Evolutionary conservation across 768 basidiomycete genomes (phyloP).

Genomic region (Rossbeevera mucosa): DNA sequence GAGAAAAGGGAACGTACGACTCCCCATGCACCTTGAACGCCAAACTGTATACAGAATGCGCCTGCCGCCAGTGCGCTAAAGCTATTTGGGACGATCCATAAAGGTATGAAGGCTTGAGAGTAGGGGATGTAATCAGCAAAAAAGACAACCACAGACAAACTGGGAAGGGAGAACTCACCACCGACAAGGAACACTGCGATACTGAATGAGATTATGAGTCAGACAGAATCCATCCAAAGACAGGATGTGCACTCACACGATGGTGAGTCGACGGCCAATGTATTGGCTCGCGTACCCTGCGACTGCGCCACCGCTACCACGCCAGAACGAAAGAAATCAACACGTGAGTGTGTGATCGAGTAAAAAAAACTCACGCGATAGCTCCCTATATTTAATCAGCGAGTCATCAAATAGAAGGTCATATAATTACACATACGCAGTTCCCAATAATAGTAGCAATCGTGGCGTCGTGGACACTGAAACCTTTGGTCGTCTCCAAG

Average conservation of each 20-base stretch:
- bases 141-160: not conserved
- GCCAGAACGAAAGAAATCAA: not conserved
- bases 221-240: not conserved
- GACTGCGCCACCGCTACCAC: slow-evolving; percentile 53
- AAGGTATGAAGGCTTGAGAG: slow-evolving; percentile 51
- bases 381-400: slow-evolving; percentile 34
- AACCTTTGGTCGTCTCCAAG: slow-evolving; percentile 56
- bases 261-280: slow-evolving; percentile 76
- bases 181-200: slow-evolving; percentile 20
- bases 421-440: slow-evolving; percentile 39
- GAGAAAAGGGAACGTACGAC: slow-evolving; percentile 50
- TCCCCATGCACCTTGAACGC: slow-evolving; percentile 90
- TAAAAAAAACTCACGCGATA: slow-evolving; percentile 34
- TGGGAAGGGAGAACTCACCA: slow-evolving; percentile 39
- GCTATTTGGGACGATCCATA: slow-evolving; percentile 75
- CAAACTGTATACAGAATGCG: slow-evolving; percentile 83
- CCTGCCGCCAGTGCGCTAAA: slow-evolving; percentile 73
- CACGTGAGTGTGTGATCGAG: slow-evolving; percentile 1
- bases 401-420: not conserved
- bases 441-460: slow-evolving; percentile 82
- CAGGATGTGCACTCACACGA: slow-evolving; percentile 35
- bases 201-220: slow-evolving; percentile 11
- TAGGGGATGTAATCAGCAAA: not conserved
- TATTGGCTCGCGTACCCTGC: slow-evolving; percentile 72
- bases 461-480: slow-evolving; percentile 54